Evolutionary conservation across 1,284 basidiomycete species (phyloP).

Genomic region (Sanghuangporus baumii): DNA sequence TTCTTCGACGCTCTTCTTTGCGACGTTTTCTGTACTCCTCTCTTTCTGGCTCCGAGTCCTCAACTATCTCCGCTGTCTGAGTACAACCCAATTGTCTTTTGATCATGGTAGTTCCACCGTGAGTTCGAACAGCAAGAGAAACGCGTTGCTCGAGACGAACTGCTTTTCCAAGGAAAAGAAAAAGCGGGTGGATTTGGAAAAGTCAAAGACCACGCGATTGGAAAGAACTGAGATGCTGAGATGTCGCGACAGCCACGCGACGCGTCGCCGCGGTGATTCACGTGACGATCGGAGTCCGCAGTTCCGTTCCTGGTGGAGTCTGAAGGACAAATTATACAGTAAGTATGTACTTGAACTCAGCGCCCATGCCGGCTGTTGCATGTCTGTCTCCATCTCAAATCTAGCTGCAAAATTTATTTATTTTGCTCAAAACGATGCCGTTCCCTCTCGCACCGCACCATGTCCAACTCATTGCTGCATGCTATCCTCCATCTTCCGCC

Average conservation of each 20-base stretch:
- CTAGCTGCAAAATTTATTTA: background rate
- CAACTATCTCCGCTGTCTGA: conserved; percentile 36
- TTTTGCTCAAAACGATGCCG: conserved; percentile 31
- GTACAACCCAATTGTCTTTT: background rate
- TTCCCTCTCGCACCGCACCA: conserved; percentile 77
- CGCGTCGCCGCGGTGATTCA: background rate
- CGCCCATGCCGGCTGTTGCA: background rate
- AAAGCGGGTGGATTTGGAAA: background rate
- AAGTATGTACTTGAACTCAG: background rate
- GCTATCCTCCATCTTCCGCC: conserved; percentile 83
- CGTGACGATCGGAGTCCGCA: background rate
- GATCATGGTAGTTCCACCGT: background rate
- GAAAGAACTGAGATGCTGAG: background rate
- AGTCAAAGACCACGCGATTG: background rate
- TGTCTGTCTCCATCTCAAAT: background rate
- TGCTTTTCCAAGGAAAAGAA: background rate
- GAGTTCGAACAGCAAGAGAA: background rate
- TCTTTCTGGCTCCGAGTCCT: conserved; percentile 67
- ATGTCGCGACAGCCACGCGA: conserved; percentile 1
- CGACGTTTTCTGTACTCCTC: conserved; percentile 31
- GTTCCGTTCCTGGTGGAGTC: background rate
- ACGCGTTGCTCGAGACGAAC: too few relatives aligned
- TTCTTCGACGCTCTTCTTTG: conserved; percentile 40
- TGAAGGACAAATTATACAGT: background rate
- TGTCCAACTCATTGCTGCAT: conserved; percentile 81